phyloP scores from a whole-genome alignment of 495 filamentous ascomycete species.

The Cenococcum geophilum region DNA sequence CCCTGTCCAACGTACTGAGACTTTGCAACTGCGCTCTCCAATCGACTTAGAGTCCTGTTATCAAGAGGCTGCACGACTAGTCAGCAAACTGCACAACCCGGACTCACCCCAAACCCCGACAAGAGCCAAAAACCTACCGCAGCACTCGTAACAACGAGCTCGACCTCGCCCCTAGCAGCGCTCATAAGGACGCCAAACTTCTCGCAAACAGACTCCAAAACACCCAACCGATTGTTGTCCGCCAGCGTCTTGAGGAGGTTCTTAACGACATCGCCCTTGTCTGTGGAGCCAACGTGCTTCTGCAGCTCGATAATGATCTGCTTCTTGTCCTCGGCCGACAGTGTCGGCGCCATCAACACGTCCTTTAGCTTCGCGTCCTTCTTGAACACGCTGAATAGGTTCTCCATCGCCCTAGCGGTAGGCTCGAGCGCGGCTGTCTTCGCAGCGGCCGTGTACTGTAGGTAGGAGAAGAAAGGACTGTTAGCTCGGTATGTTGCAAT shows the following conservation, averaged over 20 bases:
- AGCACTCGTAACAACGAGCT: conserved; percentile 83
- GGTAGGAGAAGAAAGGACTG: conserved; percentile 7
- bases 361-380: conserved; percentile 69
- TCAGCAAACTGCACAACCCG: conserved; percentile 12
- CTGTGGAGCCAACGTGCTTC: conserved; percentile 63
- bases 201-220: conserved; percentile 72
- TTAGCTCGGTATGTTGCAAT: conserved; percentile 9
- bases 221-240: conserved; percentile 88
- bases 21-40: conserved; percentile 85
- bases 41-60: conserved; percentile 69
- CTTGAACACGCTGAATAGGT: conserved; percentile 64
- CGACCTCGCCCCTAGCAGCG: conserved; percentile 84
- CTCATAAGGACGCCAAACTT: conserved; percentile 86
- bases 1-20: conserved; percentile 80
- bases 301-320: conserved; percentile 75
- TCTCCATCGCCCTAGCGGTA: conserved; percentile 65
- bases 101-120: not conserved
- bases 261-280: conserved; percentile 78
- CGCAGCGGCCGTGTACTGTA: conserved; percentile 86
- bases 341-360: conserved; percentile 75
- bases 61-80: conserved; percentile 66
- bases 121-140: conserved; percentile 53
- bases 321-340: conserved; percentile 69
- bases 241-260: conserved; percentile 86
- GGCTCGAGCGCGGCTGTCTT: conserved; percentile 80